These are phyloP conservation scores for Sclerotinia glacialis DNA, from an alignment of 2,329 filamentous ascomycete species.

Conservation along the genomic window DNA sequence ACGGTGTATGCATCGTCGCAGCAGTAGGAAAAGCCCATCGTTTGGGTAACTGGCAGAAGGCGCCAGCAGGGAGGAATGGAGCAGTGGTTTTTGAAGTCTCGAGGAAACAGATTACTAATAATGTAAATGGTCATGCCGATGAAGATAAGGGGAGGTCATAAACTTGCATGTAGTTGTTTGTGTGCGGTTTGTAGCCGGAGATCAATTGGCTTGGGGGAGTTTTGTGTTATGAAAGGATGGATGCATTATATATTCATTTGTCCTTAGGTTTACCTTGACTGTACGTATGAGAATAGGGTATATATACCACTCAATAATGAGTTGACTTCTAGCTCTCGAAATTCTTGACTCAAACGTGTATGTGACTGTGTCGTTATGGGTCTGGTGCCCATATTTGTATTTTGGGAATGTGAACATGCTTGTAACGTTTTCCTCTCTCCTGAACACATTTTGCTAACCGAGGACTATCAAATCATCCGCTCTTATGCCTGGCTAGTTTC, in stretches of 20 bases:
- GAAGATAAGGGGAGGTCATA: constrained; percentile 13
- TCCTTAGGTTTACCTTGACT: constrained; percentile 3
- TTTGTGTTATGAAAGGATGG: constrained; percentile 18
- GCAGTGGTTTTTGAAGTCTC: constrained; percentile 86
- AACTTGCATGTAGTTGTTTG: not conserved
- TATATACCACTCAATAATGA: constrained; percentile 15
- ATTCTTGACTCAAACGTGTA: not conserved
- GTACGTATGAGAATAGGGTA: constrained; percentile 3
- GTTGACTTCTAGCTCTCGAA: not conserved
- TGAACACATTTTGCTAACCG: not conserved
- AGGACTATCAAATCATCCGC: not conserved
- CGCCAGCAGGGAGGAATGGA: constrained; percentile 67
- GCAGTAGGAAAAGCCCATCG: constrained; percentile 84
- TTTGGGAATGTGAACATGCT: not conserved
- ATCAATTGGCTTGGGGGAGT: not conserved
- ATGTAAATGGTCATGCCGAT: constrained; percentile 21
- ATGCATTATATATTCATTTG: constrained; percentile 21
- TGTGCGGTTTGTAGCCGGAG: not conserved
- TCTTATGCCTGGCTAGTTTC: not conserved
- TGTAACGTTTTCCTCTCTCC: not conserved
- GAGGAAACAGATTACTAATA: constrained; percentile 37
- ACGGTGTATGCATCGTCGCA: constrained; percentile 80
- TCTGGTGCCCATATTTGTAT: not conserved
- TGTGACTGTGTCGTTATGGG: not conserved
- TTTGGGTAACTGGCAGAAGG: constrained; percentile 72